Percentiles rank a stretch among this genome's conserved stretches.
These are phyloP conservation scores for Hordeum marinum DNA, from an alignment of 176 grass and related monocot genomes.

Conservation along the genomic window DNA sequence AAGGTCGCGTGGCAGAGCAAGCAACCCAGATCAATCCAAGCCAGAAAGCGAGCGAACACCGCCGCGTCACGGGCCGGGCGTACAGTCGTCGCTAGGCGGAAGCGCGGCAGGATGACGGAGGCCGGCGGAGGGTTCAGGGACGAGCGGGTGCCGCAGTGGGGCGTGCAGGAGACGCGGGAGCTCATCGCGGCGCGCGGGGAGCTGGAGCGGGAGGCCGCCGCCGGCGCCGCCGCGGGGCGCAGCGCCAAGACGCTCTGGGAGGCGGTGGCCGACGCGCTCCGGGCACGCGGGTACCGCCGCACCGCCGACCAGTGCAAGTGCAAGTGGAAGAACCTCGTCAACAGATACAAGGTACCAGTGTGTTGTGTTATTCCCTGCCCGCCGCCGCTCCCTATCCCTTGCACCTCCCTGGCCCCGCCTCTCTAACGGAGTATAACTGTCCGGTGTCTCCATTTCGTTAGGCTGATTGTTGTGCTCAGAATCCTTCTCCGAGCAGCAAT, in stretches of 20 bases:
- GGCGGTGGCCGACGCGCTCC: conserved; percentile 49
- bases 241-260: conserved; percentile 83
- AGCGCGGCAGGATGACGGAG: conserved; percentile 34
- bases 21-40: conserved; percentile 13
- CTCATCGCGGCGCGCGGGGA: conserved; percentile 64
- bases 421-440: not conserved
- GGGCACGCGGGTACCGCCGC: conserved; percentile 56
- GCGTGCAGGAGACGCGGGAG: conserved; percentile 74
- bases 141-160: conserved; percentile 75
- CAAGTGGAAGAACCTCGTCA: conserved; percentile 99
- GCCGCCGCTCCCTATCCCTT: not conserved
- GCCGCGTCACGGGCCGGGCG: not conserved
- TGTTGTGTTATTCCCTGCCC: not conserved
- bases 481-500: not conserved
- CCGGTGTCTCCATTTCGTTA: not conserved
- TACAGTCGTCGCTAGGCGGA: too few relatives aligned
- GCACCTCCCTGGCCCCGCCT: not conserved
- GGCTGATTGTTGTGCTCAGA: not conserved
- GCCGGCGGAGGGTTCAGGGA: conserved; percentile 33
- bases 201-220: conserved; percentile 53
- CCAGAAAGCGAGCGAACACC: not conserved
- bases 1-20: conserved; percentile 17
- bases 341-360: conserved; percentile 63
- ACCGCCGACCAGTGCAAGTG: conserved; percentile 95
- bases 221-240: conserved; percentile 32